Evolutionary conservation across 305 asterid species (phyloP).

Genomic region (Nicotiana rustica): DNA sequence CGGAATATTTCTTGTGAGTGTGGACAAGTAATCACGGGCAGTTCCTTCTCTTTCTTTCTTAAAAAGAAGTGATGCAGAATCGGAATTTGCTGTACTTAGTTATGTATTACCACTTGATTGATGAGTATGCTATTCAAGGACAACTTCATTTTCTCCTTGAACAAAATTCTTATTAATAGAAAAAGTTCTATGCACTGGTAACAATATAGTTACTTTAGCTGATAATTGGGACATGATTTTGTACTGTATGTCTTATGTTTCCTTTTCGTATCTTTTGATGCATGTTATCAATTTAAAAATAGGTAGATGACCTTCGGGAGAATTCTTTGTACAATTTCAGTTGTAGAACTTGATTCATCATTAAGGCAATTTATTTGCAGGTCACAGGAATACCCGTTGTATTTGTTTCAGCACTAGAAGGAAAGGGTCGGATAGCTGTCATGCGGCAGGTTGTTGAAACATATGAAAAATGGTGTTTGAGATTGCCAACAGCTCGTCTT

Average conservation of each 20-base stretch:
- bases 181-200: neutral
- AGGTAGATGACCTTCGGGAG: neutral
- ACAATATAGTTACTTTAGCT: neutral
- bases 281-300: neutral
- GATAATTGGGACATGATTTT: neutral
- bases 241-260: neutral
- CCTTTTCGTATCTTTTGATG: neutral
- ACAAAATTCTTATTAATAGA: neutral
- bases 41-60: neutral
- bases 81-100: neutral
- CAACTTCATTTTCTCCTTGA: neutral
- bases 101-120: neutral
- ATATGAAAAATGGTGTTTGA: constrained; percentile 86
- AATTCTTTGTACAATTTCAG: too few species aligned
- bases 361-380: constrained; percentile 46
- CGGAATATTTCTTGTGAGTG: neutral
- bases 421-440: constrained; percentile 69
- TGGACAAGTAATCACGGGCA: neutral
- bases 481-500: constrained; percentile 88
- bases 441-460: constrained; percentile 80
- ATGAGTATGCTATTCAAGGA: neutral
- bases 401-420: constrained; percentile 93
- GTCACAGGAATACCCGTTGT: constrained; percentile 90
- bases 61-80: neutral
- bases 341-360: constrained; percentile 34